Conservation (phyloP, 176 grass and related monocot genomes). For the Musa itinerans region DNA sequence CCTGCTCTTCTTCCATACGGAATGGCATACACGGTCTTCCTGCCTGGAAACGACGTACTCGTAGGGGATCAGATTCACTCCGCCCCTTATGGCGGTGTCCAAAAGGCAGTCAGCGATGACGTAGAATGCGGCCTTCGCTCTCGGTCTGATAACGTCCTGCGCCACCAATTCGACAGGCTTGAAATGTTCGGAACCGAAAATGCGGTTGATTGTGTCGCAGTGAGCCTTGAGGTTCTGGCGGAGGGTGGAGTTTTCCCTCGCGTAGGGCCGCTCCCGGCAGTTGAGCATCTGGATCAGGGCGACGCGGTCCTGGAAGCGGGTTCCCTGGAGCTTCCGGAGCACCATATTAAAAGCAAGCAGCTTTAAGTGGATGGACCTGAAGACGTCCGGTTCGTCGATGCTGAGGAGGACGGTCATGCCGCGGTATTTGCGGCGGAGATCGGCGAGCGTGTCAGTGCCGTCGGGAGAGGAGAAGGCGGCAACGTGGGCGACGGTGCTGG, state of each 20-base stretch:
- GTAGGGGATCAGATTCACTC: not conserved
- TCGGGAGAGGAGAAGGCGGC: not conserved
- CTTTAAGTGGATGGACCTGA: not conserved
- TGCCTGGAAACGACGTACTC: not conserved
- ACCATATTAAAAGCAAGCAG: not conserved
- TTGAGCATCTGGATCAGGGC: not conserved
- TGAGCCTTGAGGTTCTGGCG: too few species aligned
- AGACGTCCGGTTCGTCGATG: not conserved
- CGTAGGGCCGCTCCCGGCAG: not conserved
- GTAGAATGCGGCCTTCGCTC: not conserved
- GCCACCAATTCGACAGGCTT: too few species aligned
- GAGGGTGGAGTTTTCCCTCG: too few species aligned
- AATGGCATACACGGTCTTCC: not conserved
- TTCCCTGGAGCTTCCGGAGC: not conserved
- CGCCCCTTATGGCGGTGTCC: not conserved
- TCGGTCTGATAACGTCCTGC: not conserved
- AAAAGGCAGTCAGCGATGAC: not conserved
- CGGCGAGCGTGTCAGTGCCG: not conserved
- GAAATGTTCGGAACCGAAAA: too few species aligned
- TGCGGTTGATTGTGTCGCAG: too few species aligned
- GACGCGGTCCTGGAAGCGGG: not conserved
- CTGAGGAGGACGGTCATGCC: not conserved
- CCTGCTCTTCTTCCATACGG: not conserved
- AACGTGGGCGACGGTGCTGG: not conserved
- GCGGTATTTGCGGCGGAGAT: not conserved